phyloP scores from a whole-genome alignment of 805 yeast genomes.

The Lachancea quebecensis region DNA sequence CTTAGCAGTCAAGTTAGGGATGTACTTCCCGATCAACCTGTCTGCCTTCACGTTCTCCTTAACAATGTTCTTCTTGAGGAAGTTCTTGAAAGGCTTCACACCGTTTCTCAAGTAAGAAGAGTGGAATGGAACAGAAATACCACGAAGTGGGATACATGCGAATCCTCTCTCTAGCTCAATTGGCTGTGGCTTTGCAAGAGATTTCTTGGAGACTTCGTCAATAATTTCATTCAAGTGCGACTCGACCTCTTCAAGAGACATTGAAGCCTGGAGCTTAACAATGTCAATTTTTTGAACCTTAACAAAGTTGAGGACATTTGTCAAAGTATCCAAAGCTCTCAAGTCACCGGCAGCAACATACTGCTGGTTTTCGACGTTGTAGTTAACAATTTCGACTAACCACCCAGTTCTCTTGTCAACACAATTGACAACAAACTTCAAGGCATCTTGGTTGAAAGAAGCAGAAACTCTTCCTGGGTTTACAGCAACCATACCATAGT shows the following conservation, averaged over 20 bases:
- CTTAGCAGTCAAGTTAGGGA: slow-evolving; percentile 97
- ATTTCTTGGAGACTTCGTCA: slow-evolving; percentile 73
- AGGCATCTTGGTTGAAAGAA: slow-evolving; percentile 87
- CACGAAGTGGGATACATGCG: slow-evolving; percentile 96
- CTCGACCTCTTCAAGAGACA: slow-evolving; percentile 82
- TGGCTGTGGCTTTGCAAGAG: slow-evolving; percentile 89
- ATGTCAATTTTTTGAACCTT: slow-evolving; percentile 93
- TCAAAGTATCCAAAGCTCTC: slow-evolving; percentile 86
- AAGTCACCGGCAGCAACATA: slow-evolving; percentile 98
- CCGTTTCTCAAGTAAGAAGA: slow-evolving; percentile 97
- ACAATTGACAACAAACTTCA: slow-evolving; percentile 88
- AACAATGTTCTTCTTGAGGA: slow-evolving; percentile 91
- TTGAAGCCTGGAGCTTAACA: slow-evolving; percentile 71
- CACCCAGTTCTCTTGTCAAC: slow-evolving; percentile 79
- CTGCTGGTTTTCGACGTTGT: slow-evolving; percentile 96
- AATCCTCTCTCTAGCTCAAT: slow-evolving; percentile 96
- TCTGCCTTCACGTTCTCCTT: slow-evolving; percentile 93
- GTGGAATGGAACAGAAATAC: slow-evolving; percentile 99
- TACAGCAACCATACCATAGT: slow-evolving; percentile 98
- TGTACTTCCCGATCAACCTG: slow-evolving; percentile 87
- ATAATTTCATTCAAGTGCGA: slow-evolving; percentile 85
- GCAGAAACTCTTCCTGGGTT: slow-evolving; percentile 90
- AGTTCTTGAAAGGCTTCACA: slow-evolving; percentile 97
- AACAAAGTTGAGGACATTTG: slow-evolving; percentile 87
- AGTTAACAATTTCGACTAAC: slow-evolving; percentile 96